Conservation (phyloP, 2,329 filamentous ascomycete genomes). For the Tolypocladium inflatum region DNA sequence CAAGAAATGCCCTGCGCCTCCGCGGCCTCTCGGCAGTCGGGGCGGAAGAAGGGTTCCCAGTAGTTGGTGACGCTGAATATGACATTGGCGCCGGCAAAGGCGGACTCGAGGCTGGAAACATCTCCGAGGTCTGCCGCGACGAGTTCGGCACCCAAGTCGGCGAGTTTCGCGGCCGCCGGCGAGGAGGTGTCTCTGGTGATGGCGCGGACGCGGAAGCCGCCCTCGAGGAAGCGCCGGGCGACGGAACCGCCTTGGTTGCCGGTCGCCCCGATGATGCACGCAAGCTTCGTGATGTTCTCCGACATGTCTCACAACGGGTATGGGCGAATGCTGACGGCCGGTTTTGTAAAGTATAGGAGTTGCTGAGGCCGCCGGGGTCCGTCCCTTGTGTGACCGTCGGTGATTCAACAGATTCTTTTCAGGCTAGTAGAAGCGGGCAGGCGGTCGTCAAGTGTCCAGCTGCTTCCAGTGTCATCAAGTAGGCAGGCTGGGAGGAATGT, state of each 20-base stretch:
- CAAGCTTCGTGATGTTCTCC: slow-evolving; percentile 19
- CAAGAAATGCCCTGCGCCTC: slow-evolving; percentile 27
- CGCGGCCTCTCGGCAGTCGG: slow-evolving; percentile 29
- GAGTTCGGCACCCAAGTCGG: slow-evolving; percentile 30
- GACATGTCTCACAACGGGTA: not conserved
- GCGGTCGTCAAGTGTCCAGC: not conserved
- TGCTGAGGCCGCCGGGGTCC: too few relatives aligned
- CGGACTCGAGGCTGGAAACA: slow-evolving; percentile 23
- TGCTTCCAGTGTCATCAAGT: not conserved
- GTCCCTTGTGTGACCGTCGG: not conserved
- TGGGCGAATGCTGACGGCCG: not conserved
- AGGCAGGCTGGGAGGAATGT: not conserved
- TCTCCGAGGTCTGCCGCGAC: slow-evolving; percentile 35
- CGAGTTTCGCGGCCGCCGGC: slow-evolving; percentile 28
- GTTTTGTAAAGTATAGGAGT: not conserved
- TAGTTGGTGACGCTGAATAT: slow-evolving; percentile 49
- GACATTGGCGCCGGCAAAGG: slow-evolving; percentile 34
- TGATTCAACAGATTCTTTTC: not conserved
- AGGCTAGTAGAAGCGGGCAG: not conserved
- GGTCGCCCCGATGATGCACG: slow-evolving; percentile 37
- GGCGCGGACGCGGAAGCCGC: slow-evolving; percentile 34
- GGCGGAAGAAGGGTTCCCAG: slow-evolving; percentile 40
- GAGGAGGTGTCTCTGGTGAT: slow-evolving; percentile 36
- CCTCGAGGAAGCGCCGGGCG: slow-evolving; percentile 33
- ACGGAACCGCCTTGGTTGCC: slow-evolving; percentile 44